Evolutionary conservation across 2,329 filamentous ascomycete species (phyloP).

Genomic region (Pseudogymnoascus sp.): DNA sequence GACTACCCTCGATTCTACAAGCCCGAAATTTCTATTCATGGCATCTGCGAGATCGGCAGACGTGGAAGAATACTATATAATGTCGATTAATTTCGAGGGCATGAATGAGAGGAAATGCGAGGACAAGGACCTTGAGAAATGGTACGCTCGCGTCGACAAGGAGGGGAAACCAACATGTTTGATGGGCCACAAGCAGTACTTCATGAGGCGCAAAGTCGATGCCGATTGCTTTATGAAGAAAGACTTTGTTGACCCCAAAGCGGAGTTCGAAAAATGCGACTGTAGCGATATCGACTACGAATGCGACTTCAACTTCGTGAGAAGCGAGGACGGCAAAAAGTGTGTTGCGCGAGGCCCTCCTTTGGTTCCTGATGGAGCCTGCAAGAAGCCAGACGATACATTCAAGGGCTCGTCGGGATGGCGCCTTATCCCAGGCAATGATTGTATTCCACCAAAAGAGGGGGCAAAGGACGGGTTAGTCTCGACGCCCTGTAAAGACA

Average conservation of each 20-base stretch:
- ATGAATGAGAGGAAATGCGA: constrained; percentile 75
- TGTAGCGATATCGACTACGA: constrained; percentile 85
- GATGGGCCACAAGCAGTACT: constrained; percentile 94
- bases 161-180: constrained; percentile 78
- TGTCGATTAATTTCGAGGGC: constrained; percentile 76
- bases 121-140: constrained; percentile 77
- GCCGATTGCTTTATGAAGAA: constrained; percentile 84
- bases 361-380: constrained; percentile 62
- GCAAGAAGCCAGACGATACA: constrained; percentile 58
- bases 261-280: constrained; percentile 66
- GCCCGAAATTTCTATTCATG: constrained; percentile 78
- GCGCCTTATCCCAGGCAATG: constrained; percentile 80
- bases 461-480: constrained; percentile 64
- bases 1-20: constrained; percentile 88
- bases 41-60: constrained; percentile 44
- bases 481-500: constrained; percentile 69
- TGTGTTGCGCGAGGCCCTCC: constrained; percentile 62
- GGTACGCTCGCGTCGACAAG: constrained; percentile 76
- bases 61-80: constrained; percentile 51
- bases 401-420: constrained; percentile 87
- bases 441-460: constrained; percentile 51
- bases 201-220: constrained; percentile 74
- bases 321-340: constrained; percentile 55
- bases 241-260: constrained; percentile 71
- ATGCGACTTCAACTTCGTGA: constrained; percentile 88